Evolutionary conservation across 306 rosid species (phyloP), one percentile per base, ranked within the genome.

Genomic region (Trichosanthes cucumerina): DNA sequence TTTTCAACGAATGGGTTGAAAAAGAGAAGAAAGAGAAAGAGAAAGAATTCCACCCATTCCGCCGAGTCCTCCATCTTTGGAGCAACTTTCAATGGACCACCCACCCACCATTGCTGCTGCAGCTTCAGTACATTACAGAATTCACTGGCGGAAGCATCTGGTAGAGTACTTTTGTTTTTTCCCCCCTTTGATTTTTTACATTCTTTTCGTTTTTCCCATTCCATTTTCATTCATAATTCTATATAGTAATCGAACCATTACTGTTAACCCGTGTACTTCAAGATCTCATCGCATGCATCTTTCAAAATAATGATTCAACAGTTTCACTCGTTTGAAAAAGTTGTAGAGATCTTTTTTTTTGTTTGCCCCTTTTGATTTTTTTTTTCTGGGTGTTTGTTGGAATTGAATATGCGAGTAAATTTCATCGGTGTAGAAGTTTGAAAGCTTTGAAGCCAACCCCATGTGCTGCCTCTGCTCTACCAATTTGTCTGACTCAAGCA

Each of bases 401-500:
- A 62, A 41, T 57, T 78, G 47, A 43, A 31, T n/a, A 41, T 41
- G 76, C 33, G 9, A 65, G 8, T 66, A 9, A 54, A 50, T 69
- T 76, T 77, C 50, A 44, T 57, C 58, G 57, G 85, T 39, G 15
- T 7, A 3, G 58, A 56, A 60, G 81, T 36, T 69, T 68, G 81
- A 46, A 56, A 72, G 76, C 15, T 66, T 12, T 59, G 34, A 28
- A 43, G 41, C 41, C 69, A 78, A 66, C 79, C 87, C 86, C 91
- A 82, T 90, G 91, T 88, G 93, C 87, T 14, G 31, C 34, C 78
- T 85, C 58, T 76, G 70, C 78, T 84, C 56, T 74, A 84, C 60
- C 84, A 84, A 75, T 65, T 74, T 69, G 21, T 76, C 39, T 68
- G 57, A 46, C 13, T 24, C 81, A 82, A 36, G 38, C 79, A 83